Evolutionary conservation across 176 grass and related monocot species (phyloP).

Genomic region (Musa schizocarpa): DNA sequence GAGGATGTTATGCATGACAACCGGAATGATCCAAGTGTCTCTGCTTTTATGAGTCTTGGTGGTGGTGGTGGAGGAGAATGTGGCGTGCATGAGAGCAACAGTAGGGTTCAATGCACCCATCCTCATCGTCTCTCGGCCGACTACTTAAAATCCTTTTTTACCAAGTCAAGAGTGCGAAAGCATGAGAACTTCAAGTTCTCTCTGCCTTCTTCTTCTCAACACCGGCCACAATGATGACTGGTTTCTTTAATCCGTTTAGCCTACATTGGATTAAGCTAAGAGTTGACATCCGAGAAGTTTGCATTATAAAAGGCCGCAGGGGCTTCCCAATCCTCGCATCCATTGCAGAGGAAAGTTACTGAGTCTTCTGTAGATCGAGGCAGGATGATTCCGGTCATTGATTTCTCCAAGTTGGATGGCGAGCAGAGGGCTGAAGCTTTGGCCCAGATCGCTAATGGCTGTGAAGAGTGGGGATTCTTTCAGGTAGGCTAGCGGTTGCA

Average conservation of each 20-base stretch:
- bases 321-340: background rate
- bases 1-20: background rate
- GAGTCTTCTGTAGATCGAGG: background rate
- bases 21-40: too few species aligned
- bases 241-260: background rate
- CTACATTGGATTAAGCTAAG: background rate
- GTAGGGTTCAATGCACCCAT: too few species aligned
- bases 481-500: background rate
- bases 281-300: background rate
- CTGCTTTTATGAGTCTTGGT: too few species aligned
- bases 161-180: too few species aligned
- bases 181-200: too few species aligned
- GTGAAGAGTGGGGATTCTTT: slow-evolving; percentile 1
- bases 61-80: too few species aligned
- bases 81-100: too few species aligned
- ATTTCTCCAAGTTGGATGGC: background rate
- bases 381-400: slow-evolving; percentile 5
- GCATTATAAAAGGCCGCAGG: background rate
- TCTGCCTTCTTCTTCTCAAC: background rate
- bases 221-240: slow-evolving; percentile 1
- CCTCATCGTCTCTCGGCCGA: too few species aligned
- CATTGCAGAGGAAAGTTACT: background rate
- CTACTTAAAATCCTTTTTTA: too few species aligned
- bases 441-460: background rate
- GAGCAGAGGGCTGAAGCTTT: background rate